Evolutionary conservation across 306 rosid species (phyloP), one percentile per base, ranked within the genome.

Genomic region (Prunus mira): DNA sequence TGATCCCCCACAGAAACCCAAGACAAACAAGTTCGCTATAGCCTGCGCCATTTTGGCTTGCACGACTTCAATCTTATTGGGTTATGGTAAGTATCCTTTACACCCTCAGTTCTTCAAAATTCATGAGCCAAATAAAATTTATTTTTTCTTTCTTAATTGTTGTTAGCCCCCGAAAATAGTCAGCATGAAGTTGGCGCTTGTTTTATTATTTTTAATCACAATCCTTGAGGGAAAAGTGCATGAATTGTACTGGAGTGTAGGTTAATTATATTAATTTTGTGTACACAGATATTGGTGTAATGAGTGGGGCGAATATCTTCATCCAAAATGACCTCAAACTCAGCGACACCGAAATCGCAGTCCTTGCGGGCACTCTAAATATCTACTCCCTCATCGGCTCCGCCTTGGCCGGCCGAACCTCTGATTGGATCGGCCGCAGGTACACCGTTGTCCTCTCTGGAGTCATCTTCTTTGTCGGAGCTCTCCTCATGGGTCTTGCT

Each of bases 361-460:
- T 91, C 13, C 68, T 87, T 28, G 45, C 81, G 0, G 96, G 96
- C 0, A 79, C 87, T 65, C 75, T 91, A 22, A 88, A 88, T 77
- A 80, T 91, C 1, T 86, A 78, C 86, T 79, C 87, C 6, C 79
- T 88, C 0, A 47, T 91, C 13, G 96, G 96, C 3, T 86, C 96
- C 0, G 61, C 79, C 50, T 84, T 82, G 2, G 89, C 88, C 2
- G 96, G 93, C 1, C 78, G 86, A 71, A 87, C 89, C 8, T 91
- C 89, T 5, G 96, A 91, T 32, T 78, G 92, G 90, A 87, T 91
- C 0, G 93, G 96, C 4, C 91, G 96, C 3, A 86, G 91, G 3
- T 91, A 85, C 81, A 87, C 96, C 2, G 87, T 91, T 0, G 80
- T 84, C 0, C 58, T 88, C 2, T 85, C 88, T 24, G 90, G 83